Base-by-base conservation (phyloP, 2,329 filamentous ascomycete genomes). In the Coniochaeta prunicola region DNA sequence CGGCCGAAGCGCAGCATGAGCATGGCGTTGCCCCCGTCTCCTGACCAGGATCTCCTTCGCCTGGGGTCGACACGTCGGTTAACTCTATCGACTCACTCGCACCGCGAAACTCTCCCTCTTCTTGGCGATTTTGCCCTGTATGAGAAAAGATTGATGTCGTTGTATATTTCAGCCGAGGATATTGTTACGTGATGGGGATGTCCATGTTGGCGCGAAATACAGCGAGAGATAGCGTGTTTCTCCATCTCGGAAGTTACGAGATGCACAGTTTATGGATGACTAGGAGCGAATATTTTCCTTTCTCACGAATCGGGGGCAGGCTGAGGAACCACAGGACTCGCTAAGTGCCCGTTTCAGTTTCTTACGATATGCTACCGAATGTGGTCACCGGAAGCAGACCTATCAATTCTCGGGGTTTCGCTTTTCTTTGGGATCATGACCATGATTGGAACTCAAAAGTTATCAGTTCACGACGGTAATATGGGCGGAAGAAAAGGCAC, bases 21-120 rank as follows among this genome's bases (percentile, higher is more conserved):
- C 60, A 67, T 74, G 62, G 64, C 67, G 26, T 74, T 70, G 7
- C 73, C 72, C 34, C 63, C 68, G 21, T 69, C 71, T 8, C 62
- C 67, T 6, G 70, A 73, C 57, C 63, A 73, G 17, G 64, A 68
- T 30, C 60, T 61, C 56, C 28, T 28, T 6, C 30, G 53, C 30
- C 3, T 36, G n/a, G 30, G 17, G 15, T 33, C 53, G n/a, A 2
- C 30, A 4, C 53, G 53, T 6, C 53, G 53, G 2, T 15, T 17
- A 15, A 55, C 53, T 28, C 28, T 55, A 3, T 55, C 53, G 12
- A 12, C 34, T 13, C 50, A 54, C 7, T 9, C 45, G 9, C 21
- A 30, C 28, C 6, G 12, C 24, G 45, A 50, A 5, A 12, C n/a
- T 5, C 17, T 30, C 13, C 45, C 45, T 17, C 45, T 50, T 26